Evolutionary conservation across 176 grass and related monocot species (phyloP).

Genomic region (Lolium multiflorum): DNA sequence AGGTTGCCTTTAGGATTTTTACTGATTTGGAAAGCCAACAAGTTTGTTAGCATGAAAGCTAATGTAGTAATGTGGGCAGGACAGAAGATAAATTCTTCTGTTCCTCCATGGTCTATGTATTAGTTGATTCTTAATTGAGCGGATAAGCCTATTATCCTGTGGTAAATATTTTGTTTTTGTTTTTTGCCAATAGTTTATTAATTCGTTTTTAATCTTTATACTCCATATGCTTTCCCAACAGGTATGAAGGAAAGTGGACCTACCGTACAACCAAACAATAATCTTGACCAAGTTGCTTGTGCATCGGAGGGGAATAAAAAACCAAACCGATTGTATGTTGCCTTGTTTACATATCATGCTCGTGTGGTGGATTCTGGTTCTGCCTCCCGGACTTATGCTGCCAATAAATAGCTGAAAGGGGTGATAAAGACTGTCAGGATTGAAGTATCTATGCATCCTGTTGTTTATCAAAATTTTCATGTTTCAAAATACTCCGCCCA

Average conservation of each 20-base stretch:
- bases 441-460: too few relatives aligned
- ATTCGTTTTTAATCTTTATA: not conserved
- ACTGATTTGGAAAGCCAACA: not conserved
- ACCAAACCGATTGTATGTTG: too few relatives aligned
- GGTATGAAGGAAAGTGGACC: conserved; percentile 96
- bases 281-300: too few relatives aligned
- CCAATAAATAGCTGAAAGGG: too few relatives aligned
- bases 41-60: not conserved
- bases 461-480: too few relatives aligned
- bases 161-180: not conserved
- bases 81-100: not conserved
- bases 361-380: too few relatives aligned
- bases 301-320: too few relatives aligned
- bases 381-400: too few relatives aligned
- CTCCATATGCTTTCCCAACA: conserved; percentile 15
- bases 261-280: conserved; percentile 85
- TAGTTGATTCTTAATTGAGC: not conserved
- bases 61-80: not conserved
- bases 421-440: too few relatives aligned
- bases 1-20: not conserved
- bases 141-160: not conserved
- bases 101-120: not conserved
- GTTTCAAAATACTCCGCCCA: too few relatives aligned
- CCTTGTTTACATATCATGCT: too few relatives aligned
- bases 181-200: not conserved